A percentile compares a stretch with the other conserved stretches of the same genome.
phyloP scores from a whole-genome alignment of 768 basidiomycete genomes.

The Tricholoma bakamatsutake region DNA sequence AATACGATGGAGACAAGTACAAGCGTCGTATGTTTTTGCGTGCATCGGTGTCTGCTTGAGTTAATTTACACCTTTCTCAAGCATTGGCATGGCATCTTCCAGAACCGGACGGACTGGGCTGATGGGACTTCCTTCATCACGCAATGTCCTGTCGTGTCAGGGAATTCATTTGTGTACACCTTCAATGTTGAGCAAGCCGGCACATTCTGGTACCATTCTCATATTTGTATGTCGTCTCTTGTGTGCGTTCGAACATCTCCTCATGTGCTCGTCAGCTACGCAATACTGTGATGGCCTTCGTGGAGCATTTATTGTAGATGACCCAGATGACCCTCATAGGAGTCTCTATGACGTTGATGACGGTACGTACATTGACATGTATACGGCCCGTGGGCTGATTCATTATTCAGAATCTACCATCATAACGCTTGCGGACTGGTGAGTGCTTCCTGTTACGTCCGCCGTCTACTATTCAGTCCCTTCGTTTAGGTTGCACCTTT shows the following conservation, averaged over 20 bases:
- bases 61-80: not conserved
- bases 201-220: constrained; percentile 25
- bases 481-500: not conserved
- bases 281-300: constrained; percentile 46
- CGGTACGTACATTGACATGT: not conserved
- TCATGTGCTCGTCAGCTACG: constrained; percentile 22
- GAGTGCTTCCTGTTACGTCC: not conserved
- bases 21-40: constrained; percentile 9
- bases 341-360: constrained; percentile 20
- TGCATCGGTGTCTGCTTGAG: constrained; percentile 1
- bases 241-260: not conserved
- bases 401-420: constrained; percentile 29
- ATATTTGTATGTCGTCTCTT: constrained; percentile 14
- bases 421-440: constrained; percentile 36
- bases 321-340: constrained; percentile 27
- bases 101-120: constrained; percentile 25
- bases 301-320: constrained; percentile 32
- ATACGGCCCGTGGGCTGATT: not conserved
- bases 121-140: constrained; percentile 32
- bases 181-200: constrained; percentile 24
- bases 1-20: constrained; percentile 14
- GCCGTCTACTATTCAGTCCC: not conserved
- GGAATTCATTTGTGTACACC: constrained; percentile 30
- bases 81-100: constrained; percentile 44
- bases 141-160: constrained; percentile 35